phyloP scores from a whole-genome alignment of 192 early-diverging fungal genomes.

The Rhizoclosmatium globosum region DNA sequence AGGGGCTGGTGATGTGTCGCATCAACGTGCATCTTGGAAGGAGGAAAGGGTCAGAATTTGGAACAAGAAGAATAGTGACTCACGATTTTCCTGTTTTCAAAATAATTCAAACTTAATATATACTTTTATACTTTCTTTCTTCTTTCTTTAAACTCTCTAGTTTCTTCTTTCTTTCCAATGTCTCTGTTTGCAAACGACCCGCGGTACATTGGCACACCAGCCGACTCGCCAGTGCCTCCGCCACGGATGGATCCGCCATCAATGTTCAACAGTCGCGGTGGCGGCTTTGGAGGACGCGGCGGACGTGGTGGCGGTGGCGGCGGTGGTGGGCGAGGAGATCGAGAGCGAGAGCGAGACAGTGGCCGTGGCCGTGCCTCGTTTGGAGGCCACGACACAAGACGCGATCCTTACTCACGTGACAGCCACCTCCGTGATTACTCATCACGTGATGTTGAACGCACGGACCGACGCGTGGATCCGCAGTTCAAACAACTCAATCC shows the following conservation, averaged over 20 bases:
- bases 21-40: no score
- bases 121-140: no score
- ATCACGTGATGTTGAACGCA: constrained; percentile 6
- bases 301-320: constrained; percentile 16
- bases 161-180: neutral
- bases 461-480: neutral
- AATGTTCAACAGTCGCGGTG: neutral
- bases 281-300: neutral
- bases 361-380: neutral
- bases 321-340: neutral
- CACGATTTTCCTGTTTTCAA: no score
- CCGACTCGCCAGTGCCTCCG: constrained; percentile 42
- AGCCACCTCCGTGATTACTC: constrained; percentile 5
- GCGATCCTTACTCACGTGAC: neutral
- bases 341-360: neutral
- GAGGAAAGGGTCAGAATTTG: no score
- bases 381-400: neutral
- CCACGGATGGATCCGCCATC: constrained; percentile 39
- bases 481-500: neutral
- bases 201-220: constrained; percentile 41
- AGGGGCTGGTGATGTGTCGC: no score
- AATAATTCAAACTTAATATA: no score
- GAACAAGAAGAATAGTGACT: no score
- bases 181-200: constrained; percentile 30
- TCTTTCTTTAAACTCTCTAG: no score